Conservation (phyloP, 75 land plant genomes). For the Cunninghamia lanceolata region DNA sequence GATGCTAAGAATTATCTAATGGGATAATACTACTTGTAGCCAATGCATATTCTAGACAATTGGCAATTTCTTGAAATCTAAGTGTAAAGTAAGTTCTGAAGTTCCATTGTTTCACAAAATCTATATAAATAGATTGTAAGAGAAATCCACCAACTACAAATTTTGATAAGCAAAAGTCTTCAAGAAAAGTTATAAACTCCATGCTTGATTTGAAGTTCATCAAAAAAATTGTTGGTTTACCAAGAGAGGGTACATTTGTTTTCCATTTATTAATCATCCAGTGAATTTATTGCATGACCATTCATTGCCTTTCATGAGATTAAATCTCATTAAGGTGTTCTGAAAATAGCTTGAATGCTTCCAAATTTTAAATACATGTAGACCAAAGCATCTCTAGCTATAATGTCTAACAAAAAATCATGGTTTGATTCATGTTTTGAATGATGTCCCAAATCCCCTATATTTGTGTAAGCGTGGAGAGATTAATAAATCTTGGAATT, state of each 20-base stretch:
- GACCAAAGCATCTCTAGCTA: no score
- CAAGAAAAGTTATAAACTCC: conserved; percentile 69
- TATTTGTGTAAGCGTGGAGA: no score
- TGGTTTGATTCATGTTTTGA: no score
- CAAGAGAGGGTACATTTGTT: conserved; percentile 92
- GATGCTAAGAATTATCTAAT: conserved; percentile 21
- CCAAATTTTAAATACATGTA: no score
- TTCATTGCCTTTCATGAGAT: no score
- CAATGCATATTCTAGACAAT: conserved; percentile 67
- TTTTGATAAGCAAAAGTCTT: conserved; percentile 87
- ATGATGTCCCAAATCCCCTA: no score
- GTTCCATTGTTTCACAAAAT: conserved; percentile 93
- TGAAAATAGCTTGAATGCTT: no score
- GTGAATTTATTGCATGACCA: no score
- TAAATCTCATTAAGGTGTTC: no score
- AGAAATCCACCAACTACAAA: conserved; percentile 71
- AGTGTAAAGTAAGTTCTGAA: conserved; percentile 82
- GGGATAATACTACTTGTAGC: conserved; percentile 25
- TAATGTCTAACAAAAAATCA: no score
- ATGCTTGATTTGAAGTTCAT: conserved; percentile 90
- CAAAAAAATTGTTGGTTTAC: conserved; percentile 78
- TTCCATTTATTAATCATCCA: conserved; percentile 87
- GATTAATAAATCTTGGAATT: no score
- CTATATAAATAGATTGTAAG: conserved; percentile 58
- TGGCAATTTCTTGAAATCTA: conserved; percentile 97